Base-by-base conservation (phyloP, 2,329 filamentous ascomycete species). In the Aquanectria penicillioides region DNA sequence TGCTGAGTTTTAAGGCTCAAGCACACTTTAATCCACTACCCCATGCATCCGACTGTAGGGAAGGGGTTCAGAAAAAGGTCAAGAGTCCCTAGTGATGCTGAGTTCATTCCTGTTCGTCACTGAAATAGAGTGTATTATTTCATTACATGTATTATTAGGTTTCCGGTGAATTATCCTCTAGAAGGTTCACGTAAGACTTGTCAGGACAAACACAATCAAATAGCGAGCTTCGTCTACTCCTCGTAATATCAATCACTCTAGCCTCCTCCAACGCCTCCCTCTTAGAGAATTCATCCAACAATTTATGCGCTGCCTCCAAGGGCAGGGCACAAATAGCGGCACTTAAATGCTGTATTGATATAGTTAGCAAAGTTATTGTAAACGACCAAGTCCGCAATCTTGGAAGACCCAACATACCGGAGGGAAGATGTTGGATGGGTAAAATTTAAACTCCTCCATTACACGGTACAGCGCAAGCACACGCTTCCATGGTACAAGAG, bases 401-500 rank as follows among this genome's bases (percentile, higher is more conserved):
- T 12, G 10, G 18, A 23, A 25, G 10, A n/a, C n/a, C n/a, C 4
- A 28, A 49, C 52, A 7, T 25, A 49, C 53, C 22, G 51, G 10
- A 7, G 73, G 73, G 46, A 73, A 75, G 12, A 75, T 61, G 9
- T 69, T 46, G 11, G 73, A 74, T 2, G 63, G 64, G 15, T 73
- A 54, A 61, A 77, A 70, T 46, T 67, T 73, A 58, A 76, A 72
- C 47, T 77, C 75, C 54, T 77, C 73, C 62, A 74, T 71, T 15
- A 71, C 64, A 4, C 71, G 72, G 40, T 77, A 76, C 25, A 75
- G 38, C 2, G 68, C 67, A 8, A 77, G 64, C 13, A 77, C 50
- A 57, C 77, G 74, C 43, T 67, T 73, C 74, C 74, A 77, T 1
- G 74, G 71, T 6, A 77, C 69, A 10, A 77, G 74, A 34, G 69